A percentile compares a stretch with the other conserved stretches of the same genome.
Conservation (phyloP, 306 rosid species). For the Cucurbita argyrosperma region DNA sequence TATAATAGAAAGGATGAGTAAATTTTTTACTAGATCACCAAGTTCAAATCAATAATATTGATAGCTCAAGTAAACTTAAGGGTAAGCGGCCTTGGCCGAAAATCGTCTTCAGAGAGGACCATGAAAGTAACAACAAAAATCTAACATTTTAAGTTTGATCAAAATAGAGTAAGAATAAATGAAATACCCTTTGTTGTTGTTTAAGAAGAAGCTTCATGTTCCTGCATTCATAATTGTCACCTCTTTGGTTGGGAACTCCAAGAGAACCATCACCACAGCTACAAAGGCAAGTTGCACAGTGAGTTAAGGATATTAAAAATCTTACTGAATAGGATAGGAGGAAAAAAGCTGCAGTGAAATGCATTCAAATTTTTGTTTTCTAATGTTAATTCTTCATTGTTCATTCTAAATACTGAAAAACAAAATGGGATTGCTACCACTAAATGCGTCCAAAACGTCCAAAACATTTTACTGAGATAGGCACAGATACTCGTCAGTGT, state of each 20-base stretch:
- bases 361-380: background rate
- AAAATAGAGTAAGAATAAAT: background rate
- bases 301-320: background rate
- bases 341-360: background rate
- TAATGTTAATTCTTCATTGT: background rate
- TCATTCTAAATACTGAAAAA: background rate
- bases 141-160: background rate
- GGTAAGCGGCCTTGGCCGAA: background rate
- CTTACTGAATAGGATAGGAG: background rate
- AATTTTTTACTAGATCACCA: no score
- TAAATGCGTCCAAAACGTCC: background rate
- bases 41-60: background rate
- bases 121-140: constrained; percentile 1
- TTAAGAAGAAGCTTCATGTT: constrained; percentile 99
- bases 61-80: no score
- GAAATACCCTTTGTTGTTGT: constrained; percentile 85
- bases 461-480: background rate
- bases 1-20: no score
- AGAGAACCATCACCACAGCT: constrained; percentile 97
- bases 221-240: constrained; percentile 98
- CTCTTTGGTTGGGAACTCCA: constrained; percentile 93
- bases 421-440: background rate
- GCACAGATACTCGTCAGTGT: background rate
- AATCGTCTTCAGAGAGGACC: background rate
- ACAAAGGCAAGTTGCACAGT: constrained; percentile 8